Conservation (phyloP, 768 basidiomycete genomes). For the Rhodotorula kratochvilovae region DNA sequence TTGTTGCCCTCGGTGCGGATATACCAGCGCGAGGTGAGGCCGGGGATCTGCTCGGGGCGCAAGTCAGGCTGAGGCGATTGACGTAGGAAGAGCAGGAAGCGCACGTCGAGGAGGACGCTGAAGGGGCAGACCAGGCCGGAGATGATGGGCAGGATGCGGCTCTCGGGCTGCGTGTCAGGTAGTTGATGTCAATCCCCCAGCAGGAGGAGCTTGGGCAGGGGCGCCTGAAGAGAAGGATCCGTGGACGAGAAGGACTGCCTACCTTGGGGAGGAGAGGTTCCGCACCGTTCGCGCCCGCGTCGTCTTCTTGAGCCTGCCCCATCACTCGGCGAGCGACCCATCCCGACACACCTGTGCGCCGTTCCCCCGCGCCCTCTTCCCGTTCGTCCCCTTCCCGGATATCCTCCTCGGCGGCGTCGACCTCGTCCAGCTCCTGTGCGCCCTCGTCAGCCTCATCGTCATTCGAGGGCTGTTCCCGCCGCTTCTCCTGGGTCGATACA, state of each 20-base stretch:
- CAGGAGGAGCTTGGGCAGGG: too few relatives aligned
- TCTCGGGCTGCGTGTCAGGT: neutral
- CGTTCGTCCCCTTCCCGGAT: neutral
- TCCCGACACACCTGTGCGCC: neutral
- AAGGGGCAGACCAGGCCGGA: slow-evolving; percentile 6
- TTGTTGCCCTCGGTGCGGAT: neutral
- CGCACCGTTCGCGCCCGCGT: neutral
- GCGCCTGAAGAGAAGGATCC: too few relatives aligned
- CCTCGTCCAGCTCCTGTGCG: neutral
- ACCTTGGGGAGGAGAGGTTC: neutral
- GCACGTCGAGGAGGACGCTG: slow-evolving; percentile 10
- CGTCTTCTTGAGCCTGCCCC: neutral
- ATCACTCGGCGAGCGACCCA: neutral
- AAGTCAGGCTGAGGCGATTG: neutral
- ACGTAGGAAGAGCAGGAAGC: neutral
- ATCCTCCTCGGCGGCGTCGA: neutral
- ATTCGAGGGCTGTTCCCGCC: neutral
- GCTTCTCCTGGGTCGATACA: neutral
- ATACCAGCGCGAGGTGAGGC: slow-evolving; percentile 24
- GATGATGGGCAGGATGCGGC: slow-evolving; percentile 4
- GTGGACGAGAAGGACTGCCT: too few relatives aligned
- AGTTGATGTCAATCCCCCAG: neutral
- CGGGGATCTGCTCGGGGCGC: slow-evolving; percentile 5
- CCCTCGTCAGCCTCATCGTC: neutral
- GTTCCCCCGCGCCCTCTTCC: neutral